Evolutionary conservation across 73 alveolate species (phyloP).

Genomic region (Paramecium primaurelia): DNA sequence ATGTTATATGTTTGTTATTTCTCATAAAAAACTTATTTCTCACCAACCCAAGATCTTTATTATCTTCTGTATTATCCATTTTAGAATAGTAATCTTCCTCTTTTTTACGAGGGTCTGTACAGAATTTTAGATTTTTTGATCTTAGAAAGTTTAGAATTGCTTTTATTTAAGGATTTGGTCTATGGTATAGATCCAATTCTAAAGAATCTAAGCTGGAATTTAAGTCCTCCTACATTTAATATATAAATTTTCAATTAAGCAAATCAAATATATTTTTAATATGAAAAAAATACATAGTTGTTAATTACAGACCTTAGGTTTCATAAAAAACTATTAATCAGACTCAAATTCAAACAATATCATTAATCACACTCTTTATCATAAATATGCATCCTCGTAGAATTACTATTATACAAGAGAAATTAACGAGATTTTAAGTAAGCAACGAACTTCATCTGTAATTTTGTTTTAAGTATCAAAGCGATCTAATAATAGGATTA

Average conservation of each 20-base stretch:
- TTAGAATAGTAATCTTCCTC: slow-evolving; percentile 22
- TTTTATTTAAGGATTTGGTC: neutral
- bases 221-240: slow-evolving; percentile 20
- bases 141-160: neutral
- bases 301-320: neutral
- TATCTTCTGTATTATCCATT: neutral
- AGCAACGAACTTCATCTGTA: slow-evolving; percentile 28
- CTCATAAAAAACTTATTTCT: neutral
- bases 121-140: neutral
- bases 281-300: slow-evolving; percentile 19
- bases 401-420: neutral
- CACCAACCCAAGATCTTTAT: neutral
- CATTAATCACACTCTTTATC: neutral
- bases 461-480: neutral
- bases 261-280: neutral
- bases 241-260: neutral
- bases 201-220: neutral
- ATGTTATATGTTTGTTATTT: neutral
- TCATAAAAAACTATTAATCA: neutral
- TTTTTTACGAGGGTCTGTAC: slow-evolving; percentile 42
- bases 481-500: slow-evolving; percentile 1
- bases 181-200: neutral
- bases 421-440: neutral
- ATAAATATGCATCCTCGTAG: neutral
- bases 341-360: neutral